phyloP scores from a whole-genome alignment of 257 asterid species.

The Solanum sitiens region DNA sequence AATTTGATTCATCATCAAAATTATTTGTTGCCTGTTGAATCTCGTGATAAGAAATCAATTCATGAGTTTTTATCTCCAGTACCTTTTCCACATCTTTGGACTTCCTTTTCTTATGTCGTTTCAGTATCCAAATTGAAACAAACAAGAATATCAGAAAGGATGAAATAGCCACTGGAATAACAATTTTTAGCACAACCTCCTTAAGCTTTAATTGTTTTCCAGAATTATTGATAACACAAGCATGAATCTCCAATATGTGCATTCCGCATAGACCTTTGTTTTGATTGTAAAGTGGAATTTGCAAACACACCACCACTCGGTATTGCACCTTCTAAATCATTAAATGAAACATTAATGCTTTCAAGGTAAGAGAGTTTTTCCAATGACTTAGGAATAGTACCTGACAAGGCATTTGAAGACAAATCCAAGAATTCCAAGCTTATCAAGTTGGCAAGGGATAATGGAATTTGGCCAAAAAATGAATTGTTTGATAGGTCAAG shows the following conservation, averaged over 20 bases:
- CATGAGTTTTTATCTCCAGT: background rate
- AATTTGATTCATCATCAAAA: conserved; percentile 12
- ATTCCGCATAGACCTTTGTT: conserved; percentile 13
- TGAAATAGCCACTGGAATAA: background rate
- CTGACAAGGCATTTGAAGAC: conserved; percentile 17
- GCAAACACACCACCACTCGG: conserved; percentile 30
- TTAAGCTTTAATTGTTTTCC: background rate
- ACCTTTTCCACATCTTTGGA: background rate
- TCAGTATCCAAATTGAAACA: conserved; percentile 1
- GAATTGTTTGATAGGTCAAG: conserved; percentile 21
- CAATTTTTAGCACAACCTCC: background rate
- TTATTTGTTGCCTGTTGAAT: conserved; percentile 13
- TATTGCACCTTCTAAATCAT: conserved; percentile 21
- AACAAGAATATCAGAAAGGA: background rate
- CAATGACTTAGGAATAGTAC: conserved; percentile 18
- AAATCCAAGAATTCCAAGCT: conserved; percentile 23
- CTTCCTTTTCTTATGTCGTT: background rate
- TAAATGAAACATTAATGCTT: conserved; percentile 14
- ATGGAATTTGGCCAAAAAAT: conserved; percentile 26
- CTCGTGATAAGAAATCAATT: conserved; percentile 6
- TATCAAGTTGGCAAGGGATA: conserved; percentile 15
- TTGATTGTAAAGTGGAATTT: conserved; percentile 14
- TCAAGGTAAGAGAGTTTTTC: conserved; percentile 6
- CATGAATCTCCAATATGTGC: background rate
- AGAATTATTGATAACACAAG: background rate